Conservation (phyloP, 75 land plant species). For the Azolla pinnata region DNA sequence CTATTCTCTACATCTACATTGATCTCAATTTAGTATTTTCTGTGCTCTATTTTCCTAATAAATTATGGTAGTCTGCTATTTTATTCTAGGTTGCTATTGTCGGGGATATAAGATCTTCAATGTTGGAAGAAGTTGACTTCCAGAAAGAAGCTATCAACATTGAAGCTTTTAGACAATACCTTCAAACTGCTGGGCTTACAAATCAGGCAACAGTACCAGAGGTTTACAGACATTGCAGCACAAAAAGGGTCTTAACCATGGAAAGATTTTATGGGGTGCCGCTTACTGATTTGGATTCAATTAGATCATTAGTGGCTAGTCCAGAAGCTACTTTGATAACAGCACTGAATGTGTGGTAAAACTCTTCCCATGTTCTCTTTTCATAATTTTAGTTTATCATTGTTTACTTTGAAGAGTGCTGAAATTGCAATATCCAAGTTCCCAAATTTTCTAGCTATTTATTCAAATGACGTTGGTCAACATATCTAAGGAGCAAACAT, state of each 20-base stretch:
- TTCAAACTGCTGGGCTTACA: conserved; percentile 73
- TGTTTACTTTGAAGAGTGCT: too few species aligned
- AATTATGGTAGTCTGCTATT: background rate
- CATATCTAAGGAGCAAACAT: too few species aligned
- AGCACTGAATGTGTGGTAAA: conserved; percentile 95
- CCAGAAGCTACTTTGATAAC: conserved; percentile 81
- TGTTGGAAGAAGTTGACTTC: conserved; percentile 99
- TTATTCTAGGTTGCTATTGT: conserved; percentile 62
- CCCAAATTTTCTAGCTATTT: too few species aligned
- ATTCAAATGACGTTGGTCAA: too few species aligned
- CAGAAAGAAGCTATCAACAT: conserved; percentile 85
- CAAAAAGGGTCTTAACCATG: conserved; percentile 80
- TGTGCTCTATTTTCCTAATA: background rate
- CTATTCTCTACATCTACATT: too few species aligned
- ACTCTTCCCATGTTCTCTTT: too few species aligned
- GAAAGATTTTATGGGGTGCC: conserved; percentile 93
- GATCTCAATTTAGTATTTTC: too few species aligned
- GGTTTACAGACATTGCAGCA: conserved; percentile 86
- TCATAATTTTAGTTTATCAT: too few species aligned
- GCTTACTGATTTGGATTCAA: conserved; percentile 86
- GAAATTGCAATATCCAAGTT: too few species aligned
- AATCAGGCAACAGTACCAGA: conserved; percentile 82
- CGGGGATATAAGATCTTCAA: conserved; percentile 77
- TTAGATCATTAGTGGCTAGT: conserved; percentile 66
- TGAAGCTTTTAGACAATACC: conserved; percentile 65